Evolutionary conservation across 345 rosid species (phyloP), one percentile per base, ranked within the genome.

Genomic region (Kernera saxatilis): DNA sequence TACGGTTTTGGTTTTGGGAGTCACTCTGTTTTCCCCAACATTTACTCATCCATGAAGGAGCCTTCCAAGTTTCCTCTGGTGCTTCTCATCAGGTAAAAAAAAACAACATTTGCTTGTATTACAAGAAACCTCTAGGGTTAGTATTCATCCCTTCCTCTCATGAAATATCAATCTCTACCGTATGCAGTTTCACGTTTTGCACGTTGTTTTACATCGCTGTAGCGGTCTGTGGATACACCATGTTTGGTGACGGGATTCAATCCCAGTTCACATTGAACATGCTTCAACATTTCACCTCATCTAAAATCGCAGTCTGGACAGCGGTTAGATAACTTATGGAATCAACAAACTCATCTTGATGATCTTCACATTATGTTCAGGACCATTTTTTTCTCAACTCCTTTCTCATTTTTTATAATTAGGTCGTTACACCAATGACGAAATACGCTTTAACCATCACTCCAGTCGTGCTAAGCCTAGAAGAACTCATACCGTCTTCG

Each of bases 201-300:
- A 78, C 80, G 71, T 0, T 84, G 2, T 53, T 87, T 41, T 84
- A 88, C 77, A 74, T 82, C 0, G 83, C 55, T 6, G 81, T 83
- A 21, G 85, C 90, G 9, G 71, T 82, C 54, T 86, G 85, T n/a
- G 98, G 97, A 29, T 86, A 67, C 67, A 77, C 83, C n/a, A 84
- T 93, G 82, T 92, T 90, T 51, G 93, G 95, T 12, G 88, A 88
- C 26, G 52, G 86, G 6, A 69, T 84, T 67, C 70, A 88, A 63
- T 88, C 98, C 10, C 96, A 90, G 18, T 90, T 80, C 68, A 88
- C 97, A 40, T 40, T 93, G 25, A 93, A 84, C 87, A 86, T 90
- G 88, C 96, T 96, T 17, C 76, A 69, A 53, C 69, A 84, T 32
- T 79, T 83, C 25, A 40, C 58, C 23, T 84, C 92, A 29, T 81